Base-by-base conservation (phyloP, 495 filamentous ascomycete genomes). In the Clavariopsis aquatica region DNA sequence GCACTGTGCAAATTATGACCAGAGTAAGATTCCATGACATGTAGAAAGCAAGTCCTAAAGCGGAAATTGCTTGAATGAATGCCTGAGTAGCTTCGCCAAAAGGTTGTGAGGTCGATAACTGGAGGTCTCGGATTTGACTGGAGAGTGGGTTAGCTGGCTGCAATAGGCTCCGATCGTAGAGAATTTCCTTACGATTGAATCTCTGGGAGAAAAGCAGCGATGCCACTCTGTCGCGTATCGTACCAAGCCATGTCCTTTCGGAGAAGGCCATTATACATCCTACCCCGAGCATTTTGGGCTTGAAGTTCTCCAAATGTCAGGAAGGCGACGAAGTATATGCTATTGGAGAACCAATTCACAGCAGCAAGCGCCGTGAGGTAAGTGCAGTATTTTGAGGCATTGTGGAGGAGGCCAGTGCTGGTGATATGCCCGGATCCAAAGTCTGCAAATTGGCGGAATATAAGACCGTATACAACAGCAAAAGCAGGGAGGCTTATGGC, bases 11-110 rank as follows among this genome's bases (percentile, higher is more conserved):
- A 4, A 96, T 76, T 20, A 90, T 89, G n/a, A 94, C 86, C 0
- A 96, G 77, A 0, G 92, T 93, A 8, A 98, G 81, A 53, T 88
- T 85, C 91, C 88, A 97, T 0, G 91, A 92, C 59, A 82, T 87
- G 68, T 84, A 86, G 13, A 97, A 80, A 0, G 91, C 90, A 7
- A 96, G 75, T 3, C 73, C 78, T 4, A 96, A 78, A 15, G 88
- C 86, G 8, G 83, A 82, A 15, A 88, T 1, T 1, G 84, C 79
- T 38, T 85, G 83, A 23, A 87, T 80, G 1, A 82, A 69, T 55
- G 88, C 84, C 60, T 88, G 84, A 20, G 88, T 61, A 1, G 87
- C 69, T 60, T 87, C 83, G 1, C 91, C 93, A 0, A 98, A 75
- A 0, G 89, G 89, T 62, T 91, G 87, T 0, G 92, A 92, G 1